These are phyloP conservation scores for Scheffersomyces titani DNA, from an alignment of 1,139 yeast genomes.

Conservation along the genomic window DNA sequence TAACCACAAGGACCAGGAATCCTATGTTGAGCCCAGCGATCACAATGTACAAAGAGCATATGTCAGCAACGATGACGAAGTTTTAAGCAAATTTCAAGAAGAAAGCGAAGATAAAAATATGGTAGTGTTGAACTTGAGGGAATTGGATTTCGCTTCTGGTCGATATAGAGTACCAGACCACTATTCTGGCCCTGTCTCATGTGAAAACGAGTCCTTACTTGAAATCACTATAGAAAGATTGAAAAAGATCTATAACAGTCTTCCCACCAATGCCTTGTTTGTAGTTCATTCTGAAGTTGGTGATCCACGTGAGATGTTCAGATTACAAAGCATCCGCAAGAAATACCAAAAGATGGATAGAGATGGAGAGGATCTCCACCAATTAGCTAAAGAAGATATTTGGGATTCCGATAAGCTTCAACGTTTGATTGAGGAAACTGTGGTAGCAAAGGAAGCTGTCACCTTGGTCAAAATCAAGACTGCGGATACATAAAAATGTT, in stretches of 20 bases:
- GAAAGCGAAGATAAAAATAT: constrained; percentile 43
- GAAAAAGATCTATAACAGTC: constrained; percentile 43
- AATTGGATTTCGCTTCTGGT: constrained; percentile 49
- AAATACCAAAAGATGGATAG: constrained; percentile 39
- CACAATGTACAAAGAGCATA: constrained; percentile 27
- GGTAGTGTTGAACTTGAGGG: constrained; percentile 57
- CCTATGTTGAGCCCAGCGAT: constrained; percentile 24
- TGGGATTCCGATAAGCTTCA: constrained; percentile 57
- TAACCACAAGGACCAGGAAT: constrained; percentile 11
- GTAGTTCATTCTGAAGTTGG: constrained; percentile 67
- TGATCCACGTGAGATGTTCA: constrained; percentile 53
- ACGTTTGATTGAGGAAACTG: constrained; percentile 40
- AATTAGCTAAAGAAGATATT: constrained; percentile 42
- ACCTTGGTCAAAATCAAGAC: constrained; percentile 37
- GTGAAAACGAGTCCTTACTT: constrained; percentile 5
- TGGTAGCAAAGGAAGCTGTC: constrained; percentile 56
- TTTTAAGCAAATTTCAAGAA: constrained; percentile 40
- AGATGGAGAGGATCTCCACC: constrained; percentile 37
- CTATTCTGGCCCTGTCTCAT: constrained; percentile 2
- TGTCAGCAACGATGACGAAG: constrained; percentile 61
- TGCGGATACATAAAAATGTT: not conserved
- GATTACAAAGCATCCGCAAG: constrained; percentile 43
- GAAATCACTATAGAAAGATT: constrained; percentile 45
- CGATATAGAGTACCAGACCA: constrained; percentile 18
- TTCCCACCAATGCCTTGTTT: constrained; percentile 63